Base-by-base conservation (phyloP, 2,329 filamentous ascomycete genomes). In the Aspergillus floridensis region DNA sequence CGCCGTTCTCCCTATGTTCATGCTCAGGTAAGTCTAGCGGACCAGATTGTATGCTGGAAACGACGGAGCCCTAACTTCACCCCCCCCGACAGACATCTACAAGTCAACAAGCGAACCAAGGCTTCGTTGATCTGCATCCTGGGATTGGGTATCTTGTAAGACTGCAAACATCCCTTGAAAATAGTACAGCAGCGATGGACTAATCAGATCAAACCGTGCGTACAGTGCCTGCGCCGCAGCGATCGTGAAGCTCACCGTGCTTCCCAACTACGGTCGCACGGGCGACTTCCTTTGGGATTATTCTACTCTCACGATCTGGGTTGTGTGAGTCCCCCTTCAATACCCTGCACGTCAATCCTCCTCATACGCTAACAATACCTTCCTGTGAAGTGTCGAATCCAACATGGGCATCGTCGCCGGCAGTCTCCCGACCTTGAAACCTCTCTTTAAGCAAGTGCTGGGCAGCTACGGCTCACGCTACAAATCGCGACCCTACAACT, bases 301-400 rank as follows among this genome's bases (percentile, higher is more conserved):
- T 2, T 73, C 77, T 29, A 75, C 80, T 64, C 74, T 84, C 1
- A 81, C 79, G 11, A 77, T 82, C 58, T 81, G 80, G 80, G 76
- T 75, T 4, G 73, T 78, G 63, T 63, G 59, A 35, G 59, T 54
- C 21, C 8, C 12, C 4, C 21, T 24, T 22, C 22, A 22, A 4
- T 22, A 22, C 22, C 22, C 22, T 22, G 22, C 22, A 4, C 22
- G 4, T 22, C 22, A 22, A 22, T 22, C 22, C 22, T 22, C 22
- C 22, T 22, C 22, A 22, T 22, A 4, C 4, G 22, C 22, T 22
- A 29, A 29, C 26, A 29, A 29, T 29, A 8, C 7, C 8, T 8
- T 1, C 26, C 1, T 10, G 14, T 16, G 65, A 22, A 53, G 66
- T 10, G 67, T 67, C n/a, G 72, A 74, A 61, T 60, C 66, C 41